Evolutionary conservation across 179 eudicot genomes (phyloP).

Genomic region (Silene noctiflora): DNA sequence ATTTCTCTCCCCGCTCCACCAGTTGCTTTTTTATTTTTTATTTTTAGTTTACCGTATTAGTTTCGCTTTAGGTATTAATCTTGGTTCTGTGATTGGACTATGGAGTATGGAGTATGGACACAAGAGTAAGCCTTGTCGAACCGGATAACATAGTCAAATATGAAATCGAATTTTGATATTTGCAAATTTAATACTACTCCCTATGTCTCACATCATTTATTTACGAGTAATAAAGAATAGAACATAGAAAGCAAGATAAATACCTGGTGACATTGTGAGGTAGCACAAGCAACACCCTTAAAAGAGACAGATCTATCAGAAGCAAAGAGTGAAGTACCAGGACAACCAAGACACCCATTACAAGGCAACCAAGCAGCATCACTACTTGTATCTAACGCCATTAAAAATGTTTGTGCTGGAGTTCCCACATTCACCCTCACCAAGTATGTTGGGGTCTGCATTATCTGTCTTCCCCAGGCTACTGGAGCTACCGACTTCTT

Average conservation of each 20-base stretch:
- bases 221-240: no score
- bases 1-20: no score
- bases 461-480: conserved; percentile 54
- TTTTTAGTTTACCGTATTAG: no score
- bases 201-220: no score
- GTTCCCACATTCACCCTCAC: conserved; percentile 64
- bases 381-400: conserved; percentile 76
- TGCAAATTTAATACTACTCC: no score
- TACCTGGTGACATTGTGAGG: conserved; percentile 63
- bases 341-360: conserved; percentile 58
- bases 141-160: no score
- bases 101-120: no score
- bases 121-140: no score
- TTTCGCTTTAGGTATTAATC: no score
- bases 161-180: no score
- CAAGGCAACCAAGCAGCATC: conserved; percentile 80
- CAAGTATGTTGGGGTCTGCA: conserved; percentile 66
- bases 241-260: not conserved
- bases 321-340: conserved; percentile 37
- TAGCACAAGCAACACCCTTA: conserved; percentile 37
- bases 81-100: no score
- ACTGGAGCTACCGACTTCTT: conserved; percentile 52
- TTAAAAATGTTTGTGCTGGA: conserved; percentile 53
- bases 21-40: no score
- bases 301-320: conserved; percentile 47